These are phyloP conservation scores for Podila epicladia DNA, from an alignment of 192 early-diverging fungal genomes.

Conservation along the genomic window DNA sequence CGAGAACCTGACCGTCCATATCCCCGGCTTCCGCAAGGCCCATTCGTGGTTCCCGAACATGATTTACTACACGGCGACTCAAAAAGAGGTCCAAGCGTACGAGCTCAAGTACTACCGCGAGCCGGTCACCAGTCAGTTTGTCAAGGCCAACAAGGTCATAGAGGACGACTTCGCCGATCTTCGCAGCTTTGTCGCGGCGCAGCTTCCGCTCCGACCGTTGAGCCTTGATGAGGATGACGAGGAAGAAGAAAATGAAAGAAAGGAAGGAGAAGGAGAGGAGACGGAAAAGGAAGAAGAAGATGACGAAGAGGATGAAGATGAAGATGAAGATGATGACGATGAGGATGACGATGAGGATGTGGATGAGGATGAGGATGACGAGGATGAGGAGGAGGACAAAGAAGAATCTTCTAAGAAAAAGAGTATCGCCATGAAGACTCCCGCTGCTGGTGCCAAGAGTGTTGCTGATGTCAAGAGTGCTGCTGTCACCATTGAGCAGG, in stretches of 20 bases:
- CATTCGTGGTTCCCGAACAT: background rate
- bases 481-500: background rate
- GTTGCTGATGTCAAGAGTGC: no score
- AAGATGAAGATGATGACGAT: no score
- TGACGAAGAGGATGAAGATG: no score
- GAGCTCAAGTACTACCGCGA: background rate
- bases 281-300: no score
- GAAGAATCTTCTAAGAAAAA: no score
- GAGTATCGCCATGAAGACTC: no score
- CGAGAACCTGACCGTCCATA: constrained; percentile 17
- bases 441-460: no score
- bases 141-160: background rate
- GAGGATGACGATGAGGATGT: no score
- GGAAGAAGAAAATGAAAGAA: background rate
- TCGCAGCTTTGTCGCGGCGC: background rate
- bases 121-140: background rate
- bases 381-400: no score
- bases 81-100: background rate
- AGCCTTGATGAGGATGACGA: background rate
- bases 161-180: background rate
- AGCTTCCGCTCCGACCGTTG: background rate
- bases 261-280: no score
- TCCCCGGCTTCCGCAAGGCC: constrained; percentile 10
- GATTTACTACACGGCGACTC: background rate
- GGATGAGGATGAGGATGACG: no score